Conservation (phyloP, 345 rosid species). For the Cardiospermum halicacabum region DNA sequence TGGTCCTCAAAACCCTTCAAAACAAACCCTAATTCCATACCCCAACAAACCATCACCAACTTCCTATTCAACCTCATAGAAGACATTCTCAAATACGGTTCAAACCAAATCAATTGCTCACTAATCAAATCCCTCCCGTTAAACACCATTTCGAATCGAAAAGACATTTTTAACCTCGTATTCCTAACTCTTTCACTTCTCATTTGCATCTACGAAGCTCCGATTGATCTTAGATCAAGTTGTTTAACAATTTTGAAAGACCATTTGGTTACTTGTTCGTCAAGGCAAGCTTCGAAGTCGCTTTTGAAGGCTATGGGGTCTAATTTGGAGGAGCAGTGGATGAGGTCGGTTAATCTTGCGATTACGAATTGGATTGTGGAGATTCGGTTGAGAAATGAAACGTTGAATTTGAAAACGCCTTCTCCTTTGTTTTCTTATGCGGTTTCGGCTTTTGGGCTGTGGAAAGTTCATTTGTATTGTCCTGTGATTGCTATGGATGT, state of each 20-base stretch:
- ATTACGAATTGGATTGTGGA: slow-evolving; percentile 77
- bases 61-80: slow-evolving; percentile 52
- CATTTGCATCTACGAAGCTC: slow-evolving; percentile 80
- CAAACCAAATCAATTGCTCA: slow-evolving; percentile 28
- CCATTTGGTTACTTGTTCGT: slow-evolving; percentile 34
- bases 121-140: slow-evolving; percentile 42
- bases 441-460: slow-evolving; percentile 53
- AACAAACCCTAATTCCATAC: slow-evolving; percentile 32
- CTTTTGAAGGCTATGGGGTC: slow-evolving; percentile 71
- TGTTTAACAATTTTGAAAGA: slow-evolving; percentile 55
- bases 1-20: slow-evolving; percentile 60
- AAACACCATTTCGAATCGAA: slow-evolving; percentile 27
- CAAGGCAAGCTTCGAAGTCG: slow-evolving; percentile 48
- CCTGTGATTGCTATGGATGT: slow-evolving; percentile 77
- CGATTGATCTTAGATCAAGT: slow-evolving; percentile 44
- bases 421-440: slow-evolving; percentile 76
- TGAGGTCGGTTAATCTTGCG: slow-evolving; percentile 77
- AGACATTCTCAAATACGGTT: slow-evolving; percentile 51
- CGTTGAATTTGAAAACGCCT: slow-evolving; percentile 43
- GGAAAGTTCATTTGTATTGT: slow-evolving; percentile 84
- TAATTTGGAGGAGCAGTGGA: slow-evolving; percentile 84
- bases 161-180: slow-evolving; percentile 55
- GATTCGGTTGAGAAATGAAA: slow-evolving; percentile 28
- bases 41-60: slow-evolving; percentile 27
- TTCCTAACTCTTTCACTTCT: slow-evolving; percentile 61